phyloP scores from a whole-genome alignment of 495 filamentous ascomycete genomes.

The Podospora fimiseda region DNA sequence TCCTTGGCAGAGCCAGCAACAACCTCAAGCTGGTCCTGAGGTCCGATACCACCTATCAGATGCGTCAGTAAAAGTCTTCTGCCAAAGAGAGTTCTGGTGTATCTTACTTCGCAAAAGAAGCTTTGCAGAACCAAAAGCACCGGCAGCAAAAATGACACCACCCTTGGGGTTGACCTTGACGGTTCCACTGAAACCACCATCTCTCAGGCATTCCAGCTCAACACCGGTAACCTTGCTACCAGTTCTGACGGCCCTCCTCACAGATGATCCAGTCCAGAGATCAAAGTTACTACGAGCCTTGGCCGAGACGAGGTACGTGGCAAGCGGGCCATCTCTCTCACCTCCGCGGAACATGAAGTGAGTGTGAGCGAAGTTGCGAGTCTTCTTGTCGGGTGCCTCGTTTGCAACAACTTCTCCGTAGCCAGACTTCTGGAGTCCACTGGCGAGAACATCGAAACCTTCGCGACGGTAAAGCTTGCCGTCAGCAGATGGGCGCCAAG shows the following conservation, averaged over 20 bases:
- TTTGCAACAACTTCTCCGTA: slow-evolving; percentile 60
- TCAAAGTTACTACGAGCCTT: slow-evolving; percentile 55
- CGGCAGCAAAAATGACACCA: slow-evolving; percentile 61
- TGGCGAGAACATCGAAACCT: slow-evolving; percentile 53
- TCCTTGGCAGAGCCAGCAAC: slow-evolving; percentile 46
- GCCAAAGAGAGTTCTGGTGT: too few species aligned
- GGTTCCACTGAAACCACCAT: slow-evolving; percentile 51
- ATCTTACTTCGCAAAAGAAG: slow-evolving; percentile 49
- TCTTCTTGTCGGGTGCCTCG: slow-evolving; percentile 54
- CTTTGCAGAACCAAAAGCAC: slow-evolving; percentile 67
- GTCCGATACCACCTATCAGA: slow-evolving; percentile 57
- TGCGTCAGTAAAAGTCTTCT: too few species aligned
- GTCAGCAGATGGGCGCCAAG: slow-evolving; percentile 58
- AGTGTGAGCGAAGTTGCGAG: slow-evolving; percentile 57
- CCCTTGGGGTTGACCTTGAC: slow-evolving; percentile 55
- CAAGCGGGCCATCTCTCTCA: slow-evolving; percentile 63
- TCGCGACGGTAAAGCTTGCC: slow-evolving; percentile 62
- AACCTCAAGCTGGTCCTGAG: slow-evolving; percentile 51
- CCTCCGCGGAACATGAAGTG: slow-evolving; percentile 64
- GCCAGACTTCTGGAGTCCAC: slow-evolving; percentile 50
- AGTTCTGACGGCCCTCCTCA: slow-evolving; percentile 55
- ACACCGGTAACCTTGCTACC: slow-evolving; percentile 60
- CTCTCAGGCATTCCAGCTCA: slow-evolving; percentile 52
- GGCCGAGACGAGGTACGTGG: slow-evolving; percentile 65
- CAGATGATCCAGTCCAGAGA: slow-evolving; percentile 56